Base-by-base conservation (phyloP, 805 yeast genomes). In the Groenewaldozyma salmanticensis region DNA sequence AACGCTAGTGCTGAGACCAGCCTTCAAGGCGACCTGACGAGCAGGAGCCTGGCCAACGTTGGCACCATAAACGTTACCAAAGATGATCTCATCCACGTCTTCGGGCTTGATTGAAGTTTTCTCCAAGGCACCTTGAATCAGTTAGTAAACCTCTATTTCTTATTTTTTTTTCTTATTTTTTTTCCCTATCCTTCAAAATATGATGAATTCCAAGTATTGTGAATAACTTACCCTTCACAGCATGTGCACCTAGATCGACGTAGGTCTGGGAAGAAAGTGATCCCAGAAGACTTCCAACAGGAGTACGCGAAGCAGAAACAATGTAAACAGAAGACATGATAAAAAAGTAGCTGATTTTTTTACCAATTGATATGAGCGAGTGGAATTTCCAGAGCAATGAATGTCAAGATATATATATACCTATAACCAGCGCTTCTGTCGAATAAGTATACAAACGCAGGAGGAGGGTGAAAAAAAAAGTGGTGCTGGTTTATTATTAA, bases 1-100 rank as follows among this genome's bases (percentile, higher is more conserved):
- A 41, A 85, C 78, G 46, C 75, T 68, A 50, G 81, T 77, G 38
- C 85, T 77, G 40, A 92, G 72, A 13, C 97, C 97, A 16, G 97
- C 81, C 57, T 79, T 81, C 51, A 90, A 58, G 13, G 95, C 96
- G 43, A 90, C 97, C 68, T 90, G 98, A 67, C 97, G 81, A 27
- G 98, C 98, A 34, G 98, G 97, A 44, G 90, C 87, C 68, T 90
- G 98, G 48, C 98, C 97, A 46, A 84, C 79, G 56, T 85, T 85
- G 49, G 96, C 97, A 57, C 83, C 84, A 57, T 86, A 65, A 38
- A 87, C 98, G 57, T 86, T 83, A 57, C 98, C 98, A 61, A 87
- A 87, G 57, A 82, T 73, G 59, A 90, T 78, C 65, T 90, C 97
- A 50, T 88, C 95, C 42, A 84, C 92, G 49, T 73, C 78, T 33